Evolutionary conservation across 495 filamentous ascomycete species (phyloP).

Genomic region (Hypoxylon lienhwacheense): DNA sequence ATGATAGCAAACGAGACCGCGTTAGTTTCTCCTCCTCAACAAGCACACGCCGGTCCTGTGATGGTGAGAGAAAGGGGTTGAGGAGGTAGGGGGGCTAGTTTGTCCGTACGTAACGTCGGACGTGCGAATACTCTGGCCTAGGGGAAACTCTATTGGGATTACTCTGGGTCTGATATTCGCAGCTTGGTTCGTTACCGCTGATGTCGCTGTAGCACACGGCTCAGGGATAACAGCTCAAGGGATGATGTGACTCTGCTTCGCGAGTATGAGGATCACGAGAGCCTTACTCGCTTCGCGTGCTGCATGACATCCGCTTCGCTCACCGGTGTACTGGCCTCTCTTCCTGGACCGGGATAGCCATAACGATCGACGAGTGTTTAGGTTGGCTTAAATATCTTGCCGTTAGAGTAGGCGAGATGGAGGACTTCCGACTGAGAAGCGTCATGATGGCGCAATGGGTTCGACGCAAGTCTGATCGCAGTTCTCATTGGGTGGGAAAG

Average conservation of each 20-base stretch:
- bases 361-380: neutral
- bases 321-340: conserved; percentile 1
- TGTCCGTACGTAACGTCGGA: neutral
- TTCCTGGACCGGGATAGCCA: conserved; percentile 1
- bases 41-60: conserved; percentile 7
- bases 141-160: conserved; percentile 8
- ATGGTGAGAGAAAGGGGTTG: conserved; percentile 4
- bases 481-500: conserved; percentile 7
- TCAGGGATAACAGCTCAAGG: neutral
- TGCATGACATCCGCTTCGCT: conserved; percentile 12
- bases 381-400: conserved; percentile 5
- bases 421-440: neutral
- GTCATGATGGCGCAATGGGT: conserved; percentile 14
- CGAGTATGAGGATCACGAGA: conserved; percentile 2
- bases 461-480: neutral
- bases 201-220: conserved; percentile 15
- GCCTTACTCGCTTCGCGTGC: neutral
- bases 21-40: conserved; percentile 12
- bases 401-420: conserved; percentile 14
- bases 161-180: neutral
- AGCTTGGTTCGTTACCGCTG: conserved; percentile 3
- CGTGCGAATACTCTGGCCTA: conserved; percentile 2
- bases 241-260: neutral
- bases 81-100: conserved; percentile 11
- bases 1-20: neutral